phyloP scores from a whole-genome alignment of 1,139 yeast species.

The Saccharomyces hybrid region DNA sequence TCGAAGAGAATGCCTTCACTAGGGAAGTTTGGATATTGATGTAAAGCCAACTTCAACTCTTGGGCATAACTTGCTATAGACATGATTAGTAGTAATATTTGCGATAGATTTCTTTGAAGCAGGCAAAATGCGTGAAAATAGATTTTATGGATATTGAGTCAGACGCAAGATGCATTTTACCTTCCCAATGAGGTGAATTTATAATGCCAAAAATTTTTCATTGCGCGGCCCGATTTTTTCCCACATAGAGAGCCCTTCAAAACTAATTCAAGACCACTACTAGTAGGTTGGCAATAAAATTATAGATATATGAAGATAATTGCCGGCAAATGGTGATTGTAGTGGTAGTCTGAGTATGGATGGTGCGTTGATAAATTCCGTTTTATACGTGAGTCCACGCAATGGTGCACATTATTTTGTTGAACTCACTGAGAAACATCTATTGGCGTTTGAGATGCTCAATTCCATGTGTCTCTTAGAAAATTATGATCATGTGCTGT shows the following conservation, averaged over 20 bases:
- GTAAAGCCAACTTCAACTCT: conserved; percentile 57
- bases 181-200: conserved; percentile 2
- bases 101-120: neutral
- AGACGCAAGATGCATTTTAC: neutral
- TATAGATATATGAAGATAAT: neutral
- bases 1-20: conserved; percentile 87
- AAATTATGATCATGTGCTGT: conserved; percentile 22
- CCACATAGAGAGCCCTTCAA: neutral
- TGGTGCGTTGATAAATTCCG: neutral
- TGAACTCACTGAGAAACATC: conserved; percentile 16
- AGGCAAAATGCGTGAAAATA: neutral
- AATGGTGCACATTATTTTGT: conserved; percentile 23
- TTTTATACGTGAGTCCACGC: neutral
- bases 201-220: conserved; percentile 5
- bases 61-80: conserved; percentile 40
- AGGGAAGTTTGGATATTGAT: conserved; percentile 91
- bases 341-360: conserved; percentile 1
- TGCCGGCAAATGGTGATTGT: conserved; percentile 2
- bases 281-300: neutral
- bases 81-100: conserved; percentile 10
- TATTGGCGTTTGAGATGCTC: conserved; percentile 22
- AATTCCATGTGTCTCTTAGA: conserved; percentile 26
- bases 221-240: neutral
- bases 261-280: neutral
- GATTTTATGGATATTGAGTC: neutral